These are phyloP conservation scores for Cyclostephanos tholiformis DNA, from an alignment of 108 stramenopile species.

Conservation along the genomic window DNA sequence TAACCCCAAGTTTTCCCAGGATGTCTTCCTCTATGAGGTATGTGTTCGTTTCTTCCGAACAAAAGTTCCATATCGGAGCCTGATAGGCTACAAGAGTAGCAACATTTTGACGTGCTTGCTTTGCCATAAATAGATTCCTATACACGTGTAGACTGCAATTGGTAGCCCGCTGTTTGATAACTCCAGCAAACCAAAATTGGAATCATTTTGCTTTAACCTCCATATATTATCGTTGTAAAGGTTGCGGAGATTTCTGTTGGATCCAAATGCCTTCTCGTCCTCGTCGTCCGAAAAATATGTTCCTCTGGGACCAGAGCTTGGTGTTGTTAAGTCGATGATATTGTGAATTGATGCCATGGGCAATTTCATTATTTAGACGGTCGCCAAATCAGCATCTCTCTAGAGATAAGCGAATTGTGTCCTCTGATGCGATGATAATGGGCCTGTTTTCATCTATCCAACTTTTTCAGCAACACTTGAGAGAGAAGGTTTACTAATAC, in stretches of 20 bases:
- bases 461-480: no score
- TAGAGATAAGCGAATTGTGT: no score
- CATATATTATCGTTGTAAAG: constrained; percentile 14
- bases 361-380: no score
- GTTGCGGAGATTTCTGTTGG: neutral
- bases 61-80: constrained; percentile 19
- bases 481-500: no score
- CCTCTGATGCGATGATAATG: no score
- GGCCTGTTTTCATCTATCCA: no score
- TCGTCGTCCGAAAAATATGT: constrained; percentile 17
- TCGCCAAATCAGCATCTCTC: no score
- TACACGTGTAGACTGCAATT: neutral
- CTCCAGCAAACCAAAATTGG: constrained; percentile 18
- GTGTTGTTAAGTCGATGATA: constrained; percentile 14
- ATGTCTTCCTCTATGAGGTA: constrained; percentile 14
- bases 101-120: constrained; percentile 23
- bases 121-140: constrained; percentile 22
- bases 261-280: constrained; percentile 17
- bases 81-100: neutral
- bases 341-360: neutral
- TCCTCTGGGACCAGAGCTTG: neutral
- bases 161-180: neutral
- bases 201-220: constrained; percentile 37
- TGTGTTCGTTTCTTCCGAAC: constrained; percentile 25
- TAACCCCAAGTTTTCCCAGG: constrained; percentile 8